A percentile compares a stretch with the other conserved stretches of the same genome.
Evolutionary conservation across 164 flowering plant species (phyloP).

Genomic region (Umbellularia californica): DNA sequence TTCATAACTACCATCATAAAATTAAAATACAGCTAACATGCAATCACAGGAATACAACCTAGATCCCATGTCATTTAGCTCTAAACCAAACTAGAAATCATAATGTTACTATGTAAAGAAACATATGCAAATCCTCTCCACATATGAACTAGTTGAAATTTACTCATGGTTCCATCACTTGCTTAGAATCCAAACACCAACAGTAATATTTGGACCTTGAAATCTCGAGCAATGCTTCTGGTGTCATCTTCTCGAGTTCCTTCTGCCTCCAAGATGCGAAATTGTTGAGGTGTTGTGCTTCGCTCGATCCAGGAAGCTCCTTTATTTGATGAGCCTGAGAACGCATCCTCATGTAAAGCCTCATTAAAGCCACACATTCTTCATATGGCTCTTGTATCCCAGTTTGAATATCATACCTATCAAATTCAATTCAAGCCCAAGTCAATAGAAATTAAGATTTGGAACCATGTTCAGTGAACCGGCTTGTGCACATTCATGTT

Average conservation of each 20-base stretch:
- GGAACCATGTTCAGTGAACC: background rate
- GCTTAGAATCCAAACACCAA: constrained; percentile 76
- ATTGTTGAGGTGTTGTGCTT: constrained; percentile 58
- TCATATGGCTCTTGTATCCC: constrained; percentile 87
- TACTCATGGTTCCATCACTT: background rate
- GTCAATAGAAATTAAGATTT: background rate
- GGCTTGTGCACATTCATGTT: too few relatives aligned
- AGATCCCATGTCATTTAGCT: background rate
- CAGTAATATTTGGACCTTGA: constrained; percentile 85
- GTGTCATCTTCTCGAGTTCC: constrained; percentile 79
- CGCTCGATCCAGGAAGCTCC: constrained; percentile 50
- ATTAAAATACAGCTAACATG: background rate
- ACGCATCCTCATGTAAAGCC: constrained; percentile 81
- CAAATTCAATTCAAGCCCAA: background rate
- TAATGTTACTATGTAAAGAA: background rate
- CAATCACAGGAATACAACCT: background rate
- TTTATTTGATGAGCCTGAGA: constrained; percentile 44
- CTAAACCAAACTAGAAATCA: too few relatives aligned
- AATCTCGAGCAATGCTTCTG: constrained; percentile 59
- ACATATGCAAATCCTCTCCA: background rate
- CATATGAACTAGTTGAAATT: background rate
- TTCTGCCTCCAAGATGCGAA: constrained; percentile 62
- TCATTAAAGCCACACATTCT: constrained; percentile 81
- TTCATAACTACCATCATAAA: background rate
- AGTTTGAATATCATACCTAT: constrained; percentile 78